These are phyloP conservation scores for Tubosaeta sp. DNA, from an alignment of 768 basidiomycete species.

Conservation along the genomic window DNA sequence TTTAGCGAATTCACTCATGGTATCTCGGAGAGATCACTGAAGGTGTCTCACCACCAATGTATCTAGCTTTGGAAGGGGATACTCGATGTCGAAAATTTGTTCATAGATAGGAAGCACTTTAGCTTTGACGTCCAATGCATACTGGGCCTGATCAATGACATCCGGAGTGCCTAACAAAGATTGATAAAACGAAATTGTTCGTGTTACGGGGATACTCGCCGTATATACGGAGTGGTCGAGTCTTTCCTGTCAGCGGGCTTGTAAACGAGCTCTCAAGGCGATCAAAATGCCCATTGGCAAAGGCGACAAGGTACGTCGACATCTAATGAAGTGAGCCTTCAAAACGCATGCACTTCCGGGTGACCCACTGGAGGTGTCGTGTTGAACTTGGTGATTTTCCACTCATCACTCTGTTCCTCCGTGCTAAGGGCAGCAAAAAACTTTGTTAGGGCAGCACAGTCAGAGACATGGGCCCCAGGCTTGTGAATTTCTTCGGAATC, in stretches of 20 bases:
- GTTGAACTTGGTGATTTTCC: conserved; percentile 82
- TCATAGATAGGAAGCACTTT: conserved; percentile 87
- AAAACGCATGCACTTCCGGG: background rate
- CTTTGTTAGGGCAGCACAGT: conserved; percentile 34
- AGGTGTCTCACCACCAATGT: conserved; percentile 66
- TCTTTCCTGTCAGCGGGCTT: conserved; percentile 76
- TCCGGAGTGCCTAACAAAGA: conserved; percentile 64
- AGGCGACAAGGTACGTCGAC: conserved; percentile 89
- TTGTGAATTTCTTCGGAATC: conserved; percentile 52
- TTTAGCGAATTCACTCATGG: conserved; percentile 17
- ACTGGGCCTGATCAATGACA: conserved; percentile 76
- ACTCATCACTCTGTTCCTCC: conserved; percentile 40
- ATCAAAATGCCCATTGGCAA: conserved; percentile 76
- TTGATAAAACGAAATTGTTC: background rate
- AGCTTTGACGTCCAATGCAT: conserved; percentile 83
- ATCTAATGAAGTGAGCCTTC: conserved; percentile 36
- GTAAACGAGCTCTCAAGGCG: conserved; percentile 70
- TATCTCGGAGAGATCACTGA: background rate
- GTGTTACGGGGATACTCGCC: conserved; percentile 37
- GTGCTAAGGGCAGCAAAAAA: conserved; percentile 40
- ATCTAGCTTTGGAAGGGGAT: conserved; percentile 91
- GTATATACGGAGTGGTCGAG: conserved; percentile 81
- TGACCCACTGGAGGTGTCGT: conserved; percentile 64
- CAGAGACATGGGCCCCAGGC: conserved; percentile 27
- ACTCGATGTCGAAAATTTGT: conserved; percentile 86